Conservation (phyloP, 139 green algal species). For the Chlamydomonas schloesseri region DNA sequence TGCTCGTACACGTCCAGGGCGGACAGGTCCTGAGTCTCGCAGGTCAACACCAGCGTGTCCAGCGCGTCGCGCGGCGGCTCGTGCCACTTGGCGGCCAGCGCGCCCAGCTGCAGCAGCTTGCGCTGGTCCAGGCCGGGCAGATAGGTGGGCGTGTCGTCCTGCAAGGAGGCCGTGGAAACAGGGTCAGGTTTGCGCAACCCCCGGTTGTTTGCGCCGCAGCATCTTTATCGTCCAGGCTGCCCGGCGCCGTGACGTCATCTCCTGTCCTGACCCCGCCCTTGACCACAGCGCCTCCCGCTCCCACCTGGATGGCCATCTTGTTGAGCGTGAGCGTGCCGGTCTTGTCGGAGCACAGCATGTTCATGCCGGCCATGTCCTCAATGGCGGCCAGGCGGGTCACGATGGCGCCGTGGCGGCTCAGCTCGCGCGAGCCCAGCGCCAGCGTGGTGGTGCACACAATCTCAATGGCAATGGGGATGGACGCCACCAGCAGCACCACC, state of each 20-base stretch:
- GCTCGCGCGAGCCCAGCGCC: conserved; percentile 81
- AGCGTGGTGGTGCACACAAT: conserved; percentile 90
- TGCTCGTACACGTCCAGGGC: conserved; percentile 65
- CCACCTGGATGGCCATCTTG: conserved; percentile 89
- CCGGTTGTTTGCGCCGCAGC: too few species aligned
- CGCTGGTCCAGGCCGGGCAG: conserved; percentile 55
- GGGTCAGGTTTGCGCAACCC: too few species aligned
- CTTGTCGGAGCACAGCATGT: conserved; percentile 93
- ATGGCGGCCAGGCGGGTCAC: conserved; percentile 87
- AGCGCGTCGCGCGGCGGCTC: conserved; percentile 89
- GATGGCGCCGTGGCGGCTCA: conserved; percentile 81
- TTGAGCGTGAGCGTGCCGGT: conserved; percentile 93
- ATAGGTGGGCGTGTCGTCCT: conserved; percentile 79
- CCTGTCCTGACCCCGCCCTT: too few species aligned
- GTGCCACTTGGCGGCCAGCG: conserved; percentile 88
- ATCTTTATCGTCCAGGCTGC: too few species aligned
- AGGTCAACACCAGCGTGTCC: conserved; percentile 84
- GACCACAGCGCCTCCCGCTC: neutral
- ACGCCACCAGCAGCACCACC: conserved; percentile 81
- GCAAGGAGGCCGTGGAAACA: neutral
- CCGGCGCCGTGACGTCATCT: too few species aligned
- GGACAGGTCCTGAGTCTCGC: conserved; percentile 58
- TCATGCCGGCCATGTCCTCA: conserved; percentile 94
- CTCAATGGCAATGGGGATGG: conserved; percentile 82
- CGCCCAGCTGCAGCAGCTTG: conserved; percentile 71